Percentiles rank a stretch among this genome's conserved stretches.
Evolutionary conservation across 2,329 filamentous ascomycete genomes (phyloP).

Genomic region (Aspergillus quadrilineatus): DNA sequence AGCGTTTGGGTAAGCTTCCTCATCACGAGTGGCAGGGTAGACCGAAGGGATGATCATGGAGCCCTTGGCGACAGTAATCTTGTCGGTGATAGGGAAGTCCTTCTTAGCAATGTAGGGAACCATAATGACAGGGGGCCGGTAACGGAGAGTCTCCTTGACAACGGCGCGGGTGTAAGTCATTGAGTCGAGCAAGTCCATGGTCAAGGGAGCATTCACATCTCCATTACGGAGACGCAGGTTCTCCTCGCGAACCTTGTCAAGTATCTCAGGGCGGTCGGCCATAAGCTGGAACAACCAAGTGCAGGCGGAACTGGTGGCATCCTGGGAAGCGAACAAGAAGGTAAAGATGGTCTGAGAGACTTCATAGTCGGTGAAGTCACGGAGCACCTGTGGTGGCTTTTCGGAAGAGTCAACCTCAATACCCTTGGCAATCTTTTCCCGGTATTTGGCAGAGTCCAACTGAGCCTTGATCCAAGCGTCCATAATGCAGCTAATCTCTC

Average conservation of each 20-base stretch:
- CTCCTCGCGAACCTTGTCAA: conserved; percentile 89
- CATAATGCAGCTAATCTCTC: conserved; percentile 86
- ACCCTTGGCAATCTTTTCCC: conserved; percentile 73
- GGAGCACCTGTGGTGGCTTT: conserved; percentile 59
- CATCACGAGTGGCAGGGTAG: conserved; percentile 87
- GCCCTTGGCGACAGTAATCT: conserved; percentile 90
- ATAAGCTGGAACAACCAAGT: conserved; percentile 96
- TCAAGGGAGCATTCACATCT: conserved; percentile 67
- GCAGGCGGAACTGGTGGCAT: conserved; percentile 88
- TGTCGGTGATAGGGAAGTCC: conserved; percentile 82
- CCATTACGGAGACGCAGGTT: conserved; percentile 76
- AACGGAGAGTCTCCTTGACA: conserved; percentile 86
- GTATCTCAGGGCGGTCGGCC: conserved; percentile 88
- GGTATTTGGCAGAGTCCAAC: conserved; percentile 79
- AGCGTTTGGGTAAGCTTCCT: conserved; percentile 86
- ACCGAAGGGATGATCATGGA: conserved; percentile 93
- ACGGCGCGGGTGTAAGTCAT: conserved; percentile 89
- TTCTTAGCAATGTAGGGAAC: conserved; percentile 95
- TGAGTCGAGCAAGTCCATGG: conserved; percentile 83
- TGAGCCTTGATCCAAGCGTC: conserved; percentile 91
- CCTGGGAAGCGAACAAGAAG: conserved; percentile 65
- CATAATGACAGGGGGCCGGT: conserved; percentile 95
- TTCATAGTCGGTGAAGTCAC: conserved; percentile 52
- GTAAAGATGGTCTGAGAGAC: conserved; percentile 54
- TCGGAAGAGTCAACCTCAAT: conserved; percentile 65